A percentile compares a stretch with the other conserved stretches of the same genome.
phyloP scores from a whole-genome alignment of 2,329 filamentous ascomycete species.

The Onygenales sp. region DNA sequence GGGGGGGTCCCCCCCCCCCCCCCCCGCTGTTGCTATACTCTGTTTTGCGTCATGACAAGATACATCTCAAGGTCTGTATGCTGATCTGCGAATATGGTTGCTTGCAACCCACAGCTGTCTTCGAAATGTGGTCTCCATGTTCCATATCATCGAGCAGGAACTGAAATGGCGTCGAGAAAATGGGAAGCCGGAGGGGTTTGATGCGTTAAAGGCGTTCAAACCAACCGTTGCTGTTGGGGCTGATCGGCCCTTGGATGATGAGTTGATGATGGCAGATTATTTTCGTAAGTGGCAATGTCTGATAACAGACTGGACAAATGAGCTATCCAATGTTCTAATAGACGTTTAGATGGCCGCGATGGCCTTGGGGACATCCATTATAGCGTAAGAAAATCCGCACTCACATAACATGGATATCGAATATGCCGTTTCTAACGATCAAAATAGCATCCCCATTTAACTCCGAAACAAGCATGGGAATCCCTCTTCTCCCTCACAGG shows the following conservation, averaged over 20 bases:
- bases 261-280: slow-evolving; percentile 70
- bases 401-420: no score
- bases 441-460: slow-evolving; percentile 59
- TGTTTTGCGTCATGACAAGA: no score
- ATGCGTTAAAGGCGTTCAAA: slow-evolving; percentile 60
- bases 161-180: slow-evolving; percentile 67
- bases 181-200: slow-evolving; percentile 61
- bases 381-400: slow-evolving; percentile 24
- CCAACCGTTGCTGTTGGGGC: slow-evolving; percentile 82
- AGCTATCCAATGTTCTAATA: neutral
- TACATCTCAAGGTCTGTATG: neutral
- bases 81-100: neutral
- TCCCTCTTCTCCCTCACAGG: slow-evolving; percentile 42
- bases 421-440: neutral
- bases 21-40: no score
- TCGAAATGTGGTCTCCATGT: slow-evolving; percentile 79
- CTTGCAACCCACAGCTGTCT: slow-evolving; percentile 53
- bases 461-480: slow-evolving; percentile 65
- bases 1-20: no score
- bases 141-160: slow-evolving; percentile 87
- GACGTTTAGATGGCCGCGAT: slow-evolving; percentile 56
- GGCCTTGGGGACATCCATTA: slow-evolving; percentile 66
- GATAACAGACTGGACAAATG: neutral
- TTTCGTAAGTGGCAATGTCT: slow-evolving; percentile 57
- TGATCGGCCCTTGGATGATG: slow-evolving; percentile 74